phyloP scores from a whole-genome alignment of 2,329 filamentous ascomycete species.

The Falciphora oryzae region DNA sequence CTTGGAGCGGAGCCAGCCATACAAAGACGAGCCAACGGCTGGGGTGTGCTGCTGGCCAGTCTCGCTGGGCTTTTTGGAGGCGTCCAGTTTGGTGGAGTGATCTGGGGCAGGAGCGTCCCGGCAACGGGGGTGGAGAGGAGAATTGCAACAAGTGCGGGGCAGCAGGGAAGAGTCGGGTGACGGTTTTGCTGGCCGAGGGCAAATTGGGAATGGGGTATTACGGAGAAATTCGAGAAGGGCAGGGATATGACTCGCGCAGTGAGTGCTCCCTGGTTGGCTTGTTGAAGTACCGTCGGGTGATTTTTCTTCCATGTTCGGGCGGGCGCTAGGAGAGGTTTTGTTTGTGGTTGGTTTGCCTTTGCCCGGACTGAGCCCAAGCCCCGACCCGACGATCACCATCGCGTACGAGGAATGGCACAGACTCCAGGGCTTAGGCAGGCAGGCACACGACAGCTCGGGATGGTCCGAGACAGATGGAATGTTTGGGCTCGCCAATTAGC shows the following conservation, averaged over 20 bases:
- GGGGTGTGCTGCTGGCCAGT: neutral
- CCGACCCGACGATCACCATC: no score
- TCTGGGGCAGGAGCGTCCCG: neutral
- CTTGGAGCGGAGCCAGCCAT: no score
- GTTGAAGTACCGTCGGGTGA: neutral
- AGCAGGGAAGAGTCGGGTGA: neutral
- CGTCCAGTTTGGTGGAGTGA: neutral
- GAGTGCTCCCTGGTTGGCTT: no score
- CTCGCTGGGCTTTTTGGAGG: neutral
- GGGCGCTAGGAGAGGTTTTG: no score
- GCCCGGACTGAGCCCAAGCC: neutral
- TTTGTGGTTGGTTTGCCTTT: neutral
- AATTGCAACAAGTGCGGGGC: neutral
- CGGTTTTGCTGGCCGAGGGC: neutral
- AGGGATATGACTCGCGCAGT: neutral
- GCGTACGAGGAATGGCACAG: no score
- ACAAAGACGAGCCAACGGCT: neutral
- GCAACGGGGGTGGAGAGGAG: neutral
- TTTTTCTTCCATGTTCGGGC: no score
- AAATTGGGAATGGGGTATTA: neutral
- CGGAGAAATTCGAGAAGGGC: neutral
- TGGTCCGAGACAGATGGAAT: neutral
- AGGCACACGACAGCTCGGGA: no score
- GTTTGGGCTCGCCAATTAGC: neutral
- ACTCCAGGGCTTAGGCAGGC: no score